phyloP scores from a whole-genome alignment of 306 rosid species.

The Fagus crenata region DNA sequence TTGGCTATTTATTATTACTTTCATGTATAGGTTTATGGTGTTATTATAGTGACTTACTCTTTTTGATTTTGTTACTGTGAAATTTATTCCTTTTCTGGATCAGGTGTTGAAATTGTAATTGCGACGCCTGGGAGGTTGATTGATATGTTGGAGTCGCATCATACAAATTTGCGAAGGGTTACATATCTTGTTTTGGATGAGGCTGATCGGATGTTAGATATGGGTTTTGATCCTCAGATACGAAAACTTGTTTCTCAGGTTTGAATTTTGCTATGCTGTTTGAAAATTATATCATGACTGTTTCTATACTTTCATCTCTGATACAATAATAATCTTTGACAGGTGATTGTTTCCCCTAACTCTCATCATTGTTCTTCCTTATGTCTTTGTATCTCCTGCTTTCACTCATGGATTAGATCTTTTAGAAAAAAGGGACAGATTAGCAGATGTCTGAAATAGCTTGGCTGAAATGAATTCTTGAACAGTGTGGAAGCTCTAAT shows the following conservation, averaged over 20 bases:
- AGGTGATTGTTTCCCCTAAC: not conserved
- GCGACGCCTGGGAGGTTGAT: constrained; percentile 99
- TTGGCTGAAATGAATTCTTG: not conserved
- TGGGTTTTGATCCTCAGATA: constrained; percentile 99
- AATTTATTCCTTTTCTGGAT: constrained; percentile 24
- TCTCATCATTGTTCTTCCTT: not conserved
- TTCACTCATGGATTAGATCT: not conserved
- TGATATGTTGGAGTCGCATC: constrained; percentile 97
- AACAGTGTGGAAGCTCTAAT: not conserved
- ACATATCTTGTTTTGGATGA: constrained; percentile 95
- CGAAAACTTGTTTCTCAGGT: constrained; percentile 96
- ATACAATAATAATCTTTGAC: not conserved
- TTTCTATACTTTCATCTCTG: not conserved
- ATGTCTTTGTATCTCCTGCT: not conserved
- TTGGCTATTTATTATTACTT: constrained; percentile 12
- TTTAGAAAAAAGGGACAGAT: not conserved
- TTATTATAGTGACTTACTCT: constrained; percentile 10
- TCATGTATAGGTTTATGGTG: not conserved
- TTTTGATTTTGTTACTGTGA: constrained; percentile 22
- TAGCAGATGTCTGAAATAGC: not conserved
- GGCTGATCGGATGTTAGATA: constrained; percentile 98
- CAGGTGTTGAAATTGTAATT: constrained; percentile 96
- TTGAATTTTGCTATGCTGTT: constrained; percentile 20
- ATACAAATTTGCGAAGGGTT: constrained; percentile 95
- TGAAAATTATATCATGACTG: not conserved